Conservation (phyloP, 495 filamentous ascomycete genomes). For the Eremomyces bilateralis region DNA sequence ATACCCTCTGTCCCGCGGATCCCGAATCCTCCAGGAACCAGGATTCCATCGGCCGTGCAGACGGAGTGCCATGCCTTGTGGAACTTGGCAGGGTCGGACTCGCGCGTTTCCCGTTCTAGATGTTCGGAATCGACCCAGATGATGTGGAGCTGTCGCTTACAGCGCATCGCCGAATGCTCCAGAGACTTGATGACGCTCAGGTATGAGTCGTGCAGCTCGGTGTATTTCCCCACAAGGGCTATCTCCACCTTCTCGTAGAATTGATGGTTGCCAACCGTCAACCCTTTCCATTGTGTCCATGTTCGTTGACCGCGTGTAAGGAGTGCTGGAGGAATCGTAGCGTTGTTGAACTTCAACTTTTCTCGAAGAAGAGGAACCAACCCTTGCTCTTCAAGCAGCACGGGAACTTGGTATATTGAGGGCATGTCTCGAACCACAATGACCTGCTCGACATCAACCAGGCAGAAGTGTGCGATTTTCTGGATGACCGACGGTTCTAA, state of each 20-base stretch:
- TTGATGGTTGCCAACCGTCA: conserved; percentile 36
- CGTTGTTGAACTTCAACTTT: conserved; percentile 34
- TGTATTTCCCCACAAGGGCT: conserved; percentile 84
- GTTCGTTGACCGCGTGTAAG: conserved; percentile 34
- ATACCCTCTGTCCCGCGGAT: conserved; percentile 66
- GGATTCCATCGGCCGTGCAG: conserved; percentile 42
- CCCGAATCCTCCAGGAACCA: conserved; percentile 73
- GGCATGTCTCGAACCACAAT: conserved; percentile 67
- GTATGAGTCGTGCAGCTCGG: conserved; percentile 62
- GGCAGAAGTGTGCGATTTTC: conserved; percentile 76
- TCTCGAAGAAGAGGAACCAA: conserved; percentile 38
- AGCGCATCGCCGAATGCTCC: conserved; percentile 81
- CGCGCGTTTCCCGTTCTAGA: conserved; percentile 40
- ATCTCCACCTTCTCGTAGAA: conserved; percentile 51
- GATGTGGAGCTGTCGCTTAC: conserved; percentile 55
- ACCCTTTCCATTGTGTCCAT: conserved; percentile 54
- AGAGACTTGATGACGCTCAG: conserved; percentile 62
- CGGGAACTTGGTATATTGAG: conserved; percentile 77
- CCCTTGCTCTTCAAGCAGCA: conserved; percentile 65
- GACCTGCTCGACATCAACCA: conserved; percentile 61
- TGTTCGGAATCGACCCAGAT: conserved; percentile 68
- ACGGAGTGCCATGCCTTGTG: conserved; percentile 78
- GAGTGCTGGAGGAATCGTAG: conserved; percentile 25
- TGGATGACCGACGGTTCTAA: conserved; percentile 54
- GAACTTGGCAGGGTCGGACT: conserved; percentile 43